A percentile compares a stretch with the other conserved stretches of the same genome.
Conservation (phyloP, 1,139 yeast genomes). For the Diutina sp. region DNA sequence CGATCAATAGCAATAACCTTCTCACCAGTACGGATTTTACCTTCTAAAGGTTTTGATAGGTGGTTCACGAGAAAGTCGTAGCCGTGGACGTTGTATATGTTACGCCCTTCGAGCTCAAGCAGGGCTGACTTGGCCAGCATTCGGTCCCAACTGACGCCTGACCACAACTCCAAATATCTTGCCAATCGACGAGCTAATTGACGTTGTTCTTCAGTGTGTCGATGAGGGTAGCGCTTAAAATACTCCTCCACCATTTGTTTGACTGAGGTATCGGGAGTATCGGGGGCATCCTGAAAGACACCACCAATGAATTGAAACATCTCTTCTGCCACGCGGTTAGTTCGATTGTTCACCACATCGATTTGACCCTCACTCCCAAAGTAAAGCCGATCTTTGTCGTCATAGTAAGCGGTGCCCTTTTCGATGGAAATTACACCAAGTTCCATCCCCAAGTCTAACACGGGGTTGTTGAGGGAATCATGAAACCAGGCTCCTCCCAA, state of each 20-base stretch:
- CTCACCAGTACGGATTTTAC: not conserved
- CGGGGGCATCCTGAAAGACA: conserved; percentile 31
- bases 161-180: conserved; percentile 63
- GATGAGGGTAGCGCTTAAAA: conserved; percentile 27
- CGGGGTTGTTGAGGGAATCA: conserved; percentile 55
- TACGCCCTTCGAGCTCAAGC: conserved; percentile 63
- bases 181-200: conserved; percentile 35
- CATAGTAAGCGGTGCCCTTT: conserved; percentile 29
- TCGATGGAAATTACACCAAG: conserved; percentile 12
- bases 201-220: conserved; percentile 41
- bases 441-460: conserved; percentile 21
- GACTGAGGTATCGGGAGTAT: conserved; percentile 36
- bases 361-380: conserved; percentile 22
- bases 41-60: conserved; percentile 13
- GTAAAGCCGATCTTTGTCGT: conserved; percentile 33
- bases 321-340: conserved; percentile 36
- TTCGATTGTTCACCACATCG: conserved; percentile 15
- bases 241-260: conserved; percentile 34
- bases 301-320: conserved; percentile 49
- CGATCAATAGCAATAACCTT: conserved; percentile 3
- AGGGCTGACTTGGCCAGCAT: conserved; percentile 58
- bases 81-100: conserved; percentile 51
- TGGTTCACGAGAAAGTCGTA: conserved; percentile 39
- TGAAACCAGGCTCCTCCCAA: conserved; percentile 89
- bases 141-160: conserved; percentile 54